phyloP scores from a whole-genome alignment of 1,284 basidiomycete species.

The Trichosporon sp. region DNA sequence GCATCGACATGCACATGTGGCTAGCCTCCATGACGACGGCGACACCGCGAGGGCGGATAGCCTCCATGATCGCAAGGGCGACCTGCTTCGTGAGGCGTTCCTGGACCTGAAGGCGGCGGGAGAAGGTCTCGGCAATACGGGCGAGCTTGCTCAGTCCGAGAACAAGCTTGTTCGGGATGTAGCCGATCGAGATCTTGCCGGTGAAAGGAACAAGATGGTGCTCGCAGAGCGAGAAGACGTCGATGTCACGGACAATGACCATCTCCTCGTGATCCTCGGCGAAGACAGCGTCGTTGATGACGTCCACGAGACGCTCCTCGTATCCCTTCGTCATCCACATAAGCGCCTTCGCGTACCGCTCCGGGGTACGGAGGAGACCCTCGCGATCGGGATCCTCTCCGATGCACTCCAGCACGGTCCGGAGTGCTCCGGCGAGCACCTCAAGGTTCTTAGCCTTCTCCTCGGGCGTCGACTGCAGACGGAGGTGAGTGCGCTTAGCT shows the following conservation, averaged over 20 bases:
- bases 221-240: constrained; percentile 95
- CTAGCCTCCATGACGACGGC: constrained; percentile 99
- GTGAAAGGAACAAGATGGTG: constrained; percentile 98
- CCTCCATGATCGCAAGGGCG: constrained; percentile 93
- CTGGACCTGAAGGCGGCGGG: constrained; percentile 91
- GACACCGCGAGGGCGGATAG: constrained; percentile 94
- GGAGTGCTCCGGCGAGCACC: constrained; percentile 77
- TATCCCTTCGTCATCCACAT: constrained; percentile 99
- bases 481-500: constrained; percentile 86
- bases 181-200: constrained; percentile 83
- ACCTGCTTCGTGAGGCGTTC: constrained; percentile 97
- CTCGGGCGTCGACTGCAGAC: constrained; percentile 70
- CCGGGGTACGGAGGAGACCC: constrained; percentile 84
- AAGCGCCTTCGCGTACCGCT: constrained; percentile 92
- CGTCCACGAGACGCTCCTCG: constrained; percentile 88
- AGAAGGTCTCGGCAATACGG: constrained; percentile 95
- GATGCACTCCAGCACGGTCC: constrained; percentile 91
- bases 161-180: constrained; percentile 94
- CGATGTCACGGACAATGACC: constrained; percentile 97
- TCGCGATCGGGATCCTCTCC: constrained; percentile 96
- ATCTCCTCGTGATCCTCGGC: constrained; percentile 99
- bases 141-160: constrained; percentile 97
- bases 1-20: constrained; percentile 99
- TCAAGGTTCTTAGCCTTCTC: constrained; percentile 69
- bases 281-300: constrained; percentile 98